A percentile compares a stretch with the other conserved stretches of the same genome.
Evolutionary conservation across 2,329 filamentous ascomycete species (phyloP).

Genomic region (Aspergillus proliferans): DNA sequence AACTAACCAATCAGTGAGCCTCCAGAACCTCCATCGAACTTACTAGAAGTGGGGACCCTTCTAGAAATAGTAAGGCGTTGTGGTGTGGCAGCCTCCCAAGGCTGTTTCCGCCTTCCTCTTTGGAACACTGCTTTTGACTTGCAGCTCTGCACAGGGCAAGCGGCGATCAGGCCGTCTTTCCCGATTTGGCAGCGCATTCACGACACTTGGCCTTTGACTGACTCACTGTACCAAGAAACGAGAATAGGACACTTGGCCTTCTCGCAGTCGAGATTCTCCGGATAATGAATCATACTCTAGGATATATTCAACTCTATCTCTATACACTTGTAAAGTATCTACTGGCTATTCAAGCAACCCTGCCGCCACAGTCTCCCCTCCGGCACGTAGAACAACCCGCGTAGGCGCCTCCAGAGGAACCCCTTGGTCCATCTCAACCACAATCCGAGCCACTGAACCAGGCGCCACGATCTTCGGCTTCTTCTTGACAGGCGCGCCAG

Average conservation of each 20-base stretch:
- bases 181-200: conserved; percentile 2
- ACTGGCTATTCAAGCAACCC: conserved; percentile 62
- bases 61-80: too few relatives aligned
- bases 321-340: background rate
- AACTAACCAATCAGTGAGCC: background rate
- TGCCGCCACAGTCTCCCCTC: conserved; percentile 79
- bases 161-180: background rate
- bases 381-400: conserved; percentile 71
- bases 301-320: background rate
- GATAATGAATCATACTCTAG: conserved; percentile 2
- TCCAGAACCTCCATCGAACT: conserved; percentile 20
- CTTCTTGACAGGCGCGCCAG: conserved; percentile 70
- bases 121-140: too few relatives aligned
- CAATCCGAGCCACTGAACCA: conserved; percentile 67
- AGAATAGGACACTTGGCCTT: too few relatives aligned
- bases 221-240: background rate
- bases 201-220: background rate
- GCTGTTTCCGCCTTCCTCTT: too few relatives aligned
- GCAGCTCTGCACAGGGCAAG: background rate
- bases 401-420: conserved; percentile 75
- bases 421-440: conserved; percentile 65
- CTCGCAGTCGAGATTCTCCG: background rate
- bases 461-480: conserved; percentile 79
- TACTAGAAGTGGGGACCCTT: conserved; percentile 19
- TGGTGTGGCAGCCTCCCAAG: too few relatives aligned